Conservation (phyloP, 306 rosid species). For the Ammopiptanthus mongolicus region DNA sequence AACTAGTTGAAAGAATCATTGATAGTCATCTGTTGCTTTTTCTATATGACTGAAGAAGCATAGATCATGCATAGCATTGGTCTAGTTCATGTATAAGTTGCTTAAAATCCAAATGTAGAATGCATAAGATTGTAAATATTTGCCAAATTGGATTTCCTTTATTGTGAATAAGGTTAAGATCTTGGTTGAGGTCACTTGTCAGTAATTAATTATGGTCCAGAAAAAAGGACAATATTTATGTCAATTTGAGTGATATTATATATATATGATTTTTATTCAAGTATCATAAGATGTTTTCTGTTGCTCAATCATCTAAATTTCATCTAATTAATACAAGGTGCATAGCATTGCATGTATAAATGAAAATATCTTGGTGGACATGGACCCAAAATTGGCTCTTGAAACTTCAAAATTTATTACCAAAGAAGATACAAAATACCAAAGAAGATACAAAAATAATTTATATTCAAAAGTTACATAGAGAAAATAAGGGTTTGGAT, state of each 20-base stretch:
- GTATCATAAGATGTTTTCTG: background rate
- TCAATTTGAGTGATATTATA: background rate
- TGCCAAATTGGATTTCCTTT: background rate
- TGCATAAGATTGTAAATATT: background rate
- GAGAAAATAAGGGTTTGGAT: background rate
- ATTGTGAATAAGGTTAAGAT: background rate
- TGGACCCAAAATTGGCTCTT: background rate
- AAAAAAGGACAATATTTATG: background rate
- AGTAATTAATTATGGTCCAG: background rate
- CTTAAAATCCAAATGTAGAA: background rate
- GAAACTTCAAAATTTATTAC: background rate
- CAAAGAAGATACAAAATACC: background rate
- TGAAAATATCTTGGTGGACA: background rate
- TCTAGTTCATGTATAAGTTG: slow-evolving; percentile 9
- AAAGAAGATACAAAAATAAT: slow-evolving; percentile 7
- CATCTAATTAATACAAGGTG: background rate
- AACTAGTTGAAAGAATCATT: background rate
- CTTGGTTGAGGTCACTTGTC: background rate
- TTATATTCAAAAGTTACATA: background rate
- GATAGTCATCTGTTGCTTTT: background rate
- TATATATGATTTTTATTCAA: background rate
- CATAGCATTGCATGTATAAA: background rate
- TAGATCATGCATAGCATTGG: background rate
- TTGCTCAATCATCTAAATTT: background rate
- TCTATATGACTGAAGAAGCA: background rate